Percentiles rank a stretch among this genome's conserved stretches.
Evolutionary conservation across 2,329 filamentous ascomycete genomes (phyloP).

Genomic region (Rutstroemia sp.): DNA sequence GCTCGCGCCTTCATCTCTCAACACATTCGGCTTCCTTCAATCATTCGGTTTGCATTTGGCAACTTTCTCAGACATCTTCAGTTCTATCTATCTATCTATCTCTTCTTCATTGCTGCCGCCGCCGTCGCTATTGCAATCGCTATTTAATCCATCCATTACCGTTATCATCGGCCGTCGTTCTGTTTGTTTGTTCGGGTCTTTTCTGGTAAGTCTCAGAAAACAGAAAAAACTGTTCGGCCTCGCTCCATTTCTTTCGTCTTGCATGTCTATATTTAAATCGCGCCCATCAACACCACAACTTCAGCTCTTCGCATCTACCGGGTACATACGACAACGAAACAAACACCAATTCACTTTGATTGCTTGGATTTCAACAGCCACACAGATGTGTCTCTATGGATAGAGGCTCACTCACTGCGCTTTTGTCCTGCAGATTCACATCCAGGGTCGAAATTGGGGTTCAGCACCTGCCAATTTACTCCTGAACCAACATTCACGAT

Average conservation of each 20-base stretch:
- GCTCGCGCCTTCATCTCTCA: too few relatives aligned
- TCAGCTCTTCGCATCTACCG: neutral
- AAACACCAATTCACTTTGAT: neutral
- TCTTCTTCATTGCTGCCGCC: neutral
- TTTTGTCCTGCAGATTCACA: neutral
- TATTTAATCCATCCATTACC: neutral
- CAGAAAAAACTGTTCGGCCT: neutral
- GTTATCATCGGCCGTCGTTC: neutral
- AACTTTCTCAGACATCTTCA: neutral
- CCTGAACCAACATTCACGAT: neutral
- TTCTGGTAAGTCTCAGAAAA: neutral
- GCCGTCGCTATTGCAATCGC: neutral
- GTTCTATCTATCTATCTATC: neutral
- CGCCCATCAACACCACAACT: constrained; percentile 1
- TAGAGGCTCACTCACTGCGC: neutral
- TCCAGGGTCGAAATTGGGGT: neutral
- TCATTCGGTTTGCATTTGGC: constrained; percentile 2
- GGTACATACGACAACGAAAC: neutral
- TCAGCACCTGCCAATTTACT: neutral
- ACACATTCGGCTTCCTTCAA: neutral
- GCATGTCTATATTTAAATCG: constrained; percentile 1
- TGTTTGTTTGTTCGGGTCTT: neutral
- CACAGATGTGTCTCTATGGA: neutral
- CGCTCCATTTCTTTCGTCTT: neutral
- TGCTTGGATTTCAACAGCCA: neutral